These are phyloP conservation scores for Musa balbisiana DNA, from an alignment of 202 grass and related monocot species.

Conservation along the genomic window DNA sequence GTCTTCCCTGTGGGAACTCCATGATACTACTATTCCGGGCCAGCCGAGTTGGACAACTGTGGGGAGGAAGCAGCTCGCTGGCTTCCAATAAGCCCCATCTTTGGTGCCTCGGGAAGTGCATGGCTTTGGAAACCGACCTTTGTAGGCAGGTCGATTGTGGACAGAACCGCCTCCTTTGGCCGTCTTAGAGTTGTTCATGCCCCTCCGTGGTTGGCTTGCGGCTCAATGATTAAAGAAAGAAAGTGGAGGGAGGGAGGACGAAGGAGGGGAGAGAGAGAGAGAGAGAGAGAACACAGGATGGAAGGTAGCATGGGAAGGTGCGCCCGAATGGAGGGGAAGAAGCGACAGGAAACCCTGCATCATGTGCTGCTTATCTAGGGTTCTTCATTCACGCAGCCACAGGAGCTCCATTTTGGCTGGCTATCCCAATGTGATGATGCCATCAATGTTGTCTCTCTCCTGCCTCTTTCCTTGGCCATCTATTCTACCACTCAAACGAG, in stretches of 20 bases:
- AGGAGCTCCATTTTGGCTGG: too few relatives aligned
- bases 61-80: too few relatives aligned
- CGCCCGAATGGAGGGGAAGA: not conserved
- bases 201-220: not conserved
- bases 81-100: too few relatives aligned
- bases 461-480: too few relatives aligned
- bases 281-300: not conserved
- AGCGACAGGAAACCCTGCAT: not conserved
- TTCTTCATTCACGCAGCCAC: not conserved
- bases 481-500: too few relatives aligned
- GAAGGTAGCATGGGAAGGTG: not conserved
- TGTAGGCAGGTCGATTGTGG: not conserved
- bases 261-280: not conserved
- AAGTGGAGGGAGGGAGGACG: not conserved
- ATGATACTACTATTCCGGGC: too few relatives aligned
- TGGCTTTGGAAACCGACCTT: too few relatives aligned
- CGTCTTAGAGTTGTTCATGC: too few relatives aligned
- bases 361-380: not conserved
- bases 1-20: too few relatives aligned
- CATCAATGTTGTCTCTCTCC: not conserved
- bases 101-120: too few relatives aligned
- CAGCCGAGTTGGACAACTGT: too few relatives aligned
- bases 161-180: too few relatives aligned
- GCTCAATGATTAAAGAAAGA: constrained; percentile 8
- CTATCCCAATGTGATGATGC: not conserved